These are phyloP conservation scores for Chlamydomonas schloesseri DNA, from an alignment of 139 green algal genomes.

Conservation along the genomic window DNA sequence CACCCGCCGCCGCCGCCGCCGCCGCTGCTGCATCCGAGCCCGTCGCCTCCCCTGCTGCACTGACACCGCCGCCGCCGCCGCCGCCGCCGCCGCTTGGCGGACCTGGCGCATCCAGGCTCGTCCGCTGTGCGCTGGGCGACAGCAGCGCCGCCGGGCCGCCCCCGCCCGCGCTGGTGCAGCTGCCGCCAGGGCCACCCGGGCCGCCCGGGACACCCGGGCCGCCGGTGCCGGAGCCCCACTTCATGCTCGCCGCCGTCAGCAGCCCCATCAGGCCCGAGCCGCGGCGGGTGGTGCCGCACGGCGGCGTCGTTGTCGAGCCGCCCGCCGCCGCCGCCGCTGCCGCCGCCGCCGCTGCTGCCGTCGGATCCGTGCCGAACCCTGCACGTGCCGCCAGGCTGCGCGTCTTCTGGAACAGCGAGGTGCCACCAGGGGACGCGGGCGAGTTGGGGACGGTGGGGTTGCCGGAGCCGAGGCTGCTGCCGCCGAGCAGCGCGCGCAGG, in stretches of 20 bases:
- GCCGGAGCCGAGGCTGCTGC: background rate
- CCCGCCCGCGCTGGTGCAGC: background rate
- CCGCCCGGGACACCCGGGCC: conserved; percentile 75
- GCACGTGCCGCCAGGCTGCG: conserved; percentile 10
- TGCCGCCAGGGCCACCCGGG: background rate
- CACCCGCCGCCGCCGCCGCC: conserved; percentile 19
- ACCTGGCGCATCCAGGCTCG: background rate
- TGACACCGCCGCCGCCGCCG: background rate
- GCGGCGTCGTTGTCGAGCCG: background rate
- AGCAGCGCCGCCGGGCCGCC: background rate
- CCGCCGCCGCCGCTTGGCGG: background rate
- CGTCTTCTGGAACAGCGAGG: background rate
- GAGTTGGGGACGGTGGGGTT: background rate
- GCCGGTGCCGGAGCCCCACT: conserved; percentile 26
- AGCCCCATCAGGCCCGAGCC: background rate
- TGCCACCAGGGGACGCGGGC: background rate
- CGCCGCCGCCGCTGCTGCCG: background rate
- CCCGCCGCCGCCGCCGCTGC: background rate
- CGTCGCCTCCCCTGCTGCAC: background rate
- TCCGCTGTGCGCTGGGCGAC: too few relatives aligned
- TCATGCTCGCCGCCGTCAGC: background rate
- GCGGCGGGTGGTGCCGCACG: background rate
- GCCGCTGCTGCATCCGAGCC: background rate
- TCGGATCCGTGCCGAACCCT: too few relatives aligned
- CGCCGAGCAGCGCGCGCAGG: background rate